Conservation (phyloP, 176 grass and related monocot genomes). For the Areca catechu region DNA sequence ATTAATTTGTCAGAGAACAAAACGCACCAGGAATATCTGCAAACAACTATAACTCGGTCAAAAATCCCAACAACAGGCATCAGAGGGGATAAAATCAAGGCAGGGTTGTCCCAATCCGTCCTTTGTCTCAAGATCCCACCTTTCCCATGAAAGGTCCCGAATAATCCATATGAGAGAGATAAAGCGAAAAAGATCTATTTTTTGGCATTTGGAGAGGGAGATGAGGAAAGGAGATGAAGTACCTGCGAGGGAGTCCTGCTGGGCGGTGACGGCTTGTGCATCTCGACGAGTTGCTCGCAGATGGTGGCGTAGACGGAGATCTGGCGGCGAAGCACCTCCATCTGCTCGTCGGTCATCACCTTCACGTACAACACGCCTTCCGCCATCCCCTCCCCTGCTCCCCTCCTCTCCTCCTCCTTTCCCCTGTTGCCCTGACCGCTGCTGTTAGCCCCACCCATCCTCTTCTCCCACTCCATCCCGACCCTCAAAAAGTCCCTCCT, state of each 20-base stretch:
- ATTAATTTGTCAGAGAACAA: no score
- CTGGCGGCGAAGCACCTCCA: slow-evolving; percentile 14
- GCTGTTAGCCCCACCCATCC: neutral
- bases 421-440: neutral
- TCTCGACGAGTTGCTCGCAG: slow-evolving; percentile 22
- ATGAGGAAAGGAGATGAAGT: neutral
- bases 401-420: neutral
- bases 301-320: slow-evolving; percentile 19
- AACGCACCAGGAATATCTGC: no score
- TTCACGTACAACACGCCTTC: slow-evolving; percentile 16
- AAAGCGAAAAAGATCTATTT: no score
- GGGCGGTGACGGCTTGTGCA: slow-evolving; percentile 6
- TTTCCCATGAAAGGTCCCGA: no score
- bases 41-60: no score
- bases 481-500: neutral
- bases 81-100: no score
- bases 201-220: no score
- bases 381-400: neutral
- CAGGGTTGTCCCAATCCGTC: no score
- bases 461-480: slow-evolving; percentile 5
- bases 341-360: slow-evolving; percentile 26
- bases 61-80: no score
- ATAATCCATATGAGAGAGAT: no score
- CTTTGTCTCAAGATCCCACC: no score
- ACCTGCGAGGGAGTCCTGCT: slow-evolving; percentile 14